These are phyloP conservation scores for Chenopodium berlandieri DNA, from an alignment of 148 eudicot genomes.

Conservation along the genomic window DNA sequence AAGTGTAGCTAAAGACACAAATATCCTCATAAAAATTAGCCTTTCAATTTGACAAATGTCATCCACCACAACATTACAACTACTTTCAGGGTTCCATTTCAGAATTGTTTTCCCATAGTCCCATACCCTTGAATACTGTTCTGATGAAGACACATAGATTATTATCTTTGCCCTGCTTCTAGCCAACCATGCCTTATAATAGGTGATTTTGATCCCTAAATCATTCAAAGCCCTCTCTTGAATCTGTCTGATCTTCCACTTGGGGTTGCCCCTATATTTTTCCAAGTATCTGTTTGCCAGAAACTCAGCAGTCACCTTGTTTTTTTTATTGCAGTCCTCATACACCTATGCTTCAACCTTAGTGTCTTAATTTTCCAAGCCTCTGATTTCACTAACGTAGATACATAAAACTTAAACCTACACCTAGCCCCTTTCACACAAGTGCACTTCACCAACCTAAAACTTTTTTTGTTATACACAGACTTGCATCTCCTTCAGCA, in stretches of 20 bases:
- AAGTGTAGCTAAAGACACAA: no score
- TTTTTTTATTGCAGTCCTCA: not conserved
- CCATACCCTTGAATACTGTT: conserved; percentile 1
- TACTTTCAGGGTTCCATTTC: no score
- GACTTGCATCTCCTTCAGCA: no score
- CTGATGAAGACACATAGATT: not conserved
- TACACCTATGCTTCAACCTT: no score
- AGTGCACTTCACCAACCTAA: no score
- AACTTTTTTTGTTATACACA: no score
- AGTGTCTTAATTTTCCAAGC: no score
- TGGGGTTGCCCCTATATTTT: not conserved
- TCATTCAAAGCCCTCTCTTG: not conserved
- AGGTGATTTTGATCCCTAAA: fast-evolving
- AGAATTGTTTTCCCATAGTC: not conserved
- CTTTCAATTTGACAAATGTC: no score
- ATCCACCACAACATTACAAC: no score
- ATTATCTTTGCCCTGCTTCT: not conserved
- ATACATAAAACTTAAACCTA: not conserved
- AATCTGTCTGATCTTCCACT: not conserved
- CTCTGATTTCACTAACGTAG: not conserved
- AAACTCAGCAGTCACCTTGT: not conserved
- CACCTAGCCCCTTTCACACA: not conserved
- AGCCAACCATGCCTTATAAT: not conserved
- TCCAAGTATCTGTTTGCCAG: not conserved
- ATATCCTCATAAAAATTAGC: no score